phyloP scores from a whole-genome alignment of 2,329 filamentous ascomycete genomes.

The Botrytis paeoniae region DNA sequence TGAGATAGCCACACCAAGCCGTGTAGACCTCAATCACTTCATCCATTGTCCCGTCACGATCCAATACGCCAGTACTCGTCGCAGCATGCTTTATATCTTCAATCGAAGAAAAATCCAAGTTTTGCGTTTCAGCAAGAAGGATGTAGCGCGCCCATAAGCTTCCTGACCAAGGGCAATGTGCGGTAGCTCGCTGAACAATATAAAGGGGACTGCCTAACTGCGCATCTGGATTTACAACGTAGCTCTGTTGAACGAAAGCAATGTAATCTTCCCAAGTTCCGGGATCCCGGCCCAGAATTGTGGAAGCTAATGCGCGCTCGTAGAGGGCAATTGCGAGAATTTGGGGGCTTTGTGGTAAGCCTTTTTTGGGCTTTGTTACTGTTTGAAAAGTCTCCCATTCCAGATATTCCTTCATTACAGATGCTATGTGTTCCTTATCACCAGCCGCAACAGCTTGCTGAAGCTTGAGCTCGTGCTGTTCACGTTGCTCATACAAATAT shows the following conservation, averaged over 20 bases:
- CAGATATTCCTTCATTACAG: conserved; percentile 65
- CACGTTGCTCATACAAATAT: conserved; percentile 59
- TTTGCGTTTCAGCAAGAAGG: conserved; percentile 75
- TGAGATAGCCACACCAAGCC: conserved; percentile 92
- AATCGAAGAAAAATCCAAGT: conserved; percentile 73
- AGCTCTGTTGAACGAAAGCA: conserved; percentile 32
- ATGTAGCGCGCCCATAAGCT: conserved; percentile 88
- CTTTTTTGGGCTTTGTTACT: conserved; percentile 51
- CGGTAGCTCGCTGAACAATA: conserved; percentile 75
- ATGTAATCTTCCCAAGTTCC: conserved; percentile 76
- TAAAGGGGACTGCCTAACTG: conserved; percentile 56
- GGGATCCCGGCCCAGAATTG: conserved; percentile 68
- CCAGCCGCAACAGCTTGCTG: conserved; percentile 54
- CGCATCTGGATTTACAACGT: conserved; percentile 36
- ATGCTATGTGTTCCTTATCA: conserved; percentile 54
- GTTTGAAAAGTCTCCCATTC: conserved; percentile 75
- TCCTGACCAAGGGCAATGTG: conserved; percentile 92
- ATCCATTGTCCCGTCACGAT: conserved; percentile 74
- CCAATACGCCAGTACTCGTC: conserved; percentile 79
- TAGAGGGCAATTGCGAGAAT: conserved; percentile 65
- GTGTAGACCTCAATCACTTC: conserved; percentile 88
- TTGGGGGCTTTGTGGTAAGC: conserved; percentile 45
- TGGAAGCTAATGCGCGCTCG: conserved; percentile 65
- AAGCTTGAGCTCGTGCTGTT: conserved; percentile 65
- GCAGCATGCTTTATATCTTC: conserved; percentile 90